Conservation (phyloP, 352 stramenopile genomes). For the Phytophthora citrophthora region DNA sequence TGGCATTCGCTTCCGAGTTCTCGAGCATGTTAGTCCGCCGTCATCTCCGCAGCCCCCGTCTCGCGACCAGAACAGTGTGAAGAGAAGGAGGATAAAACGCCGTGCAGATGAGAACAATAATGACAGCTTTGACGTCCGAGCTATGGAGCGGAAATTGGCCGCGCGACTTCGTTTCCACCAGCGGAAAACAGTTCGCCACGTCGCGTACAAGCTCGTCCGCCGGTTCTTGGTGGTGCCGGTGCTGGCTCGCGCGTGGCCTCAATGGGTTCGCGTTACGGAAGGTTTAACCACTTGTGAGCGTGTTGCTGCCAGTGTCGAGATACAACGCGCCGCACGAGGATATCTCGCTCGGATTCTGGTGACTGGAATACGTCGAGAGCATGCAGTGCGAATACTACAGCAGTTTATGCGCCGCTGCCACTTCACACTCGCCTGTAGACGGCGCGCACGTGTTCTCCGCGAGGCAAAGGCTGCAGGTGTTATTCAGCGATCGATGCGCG, state of each 20-base stretch:
- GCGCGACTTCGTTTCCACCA: slow-evolving; percentile 47
- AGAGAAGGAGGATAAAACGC: slow-evolving; percentile 14
- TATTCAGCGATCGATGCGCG: slow-evolving; percentile 43
- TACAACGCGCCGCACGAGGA: slow-evolving; percentile 51
- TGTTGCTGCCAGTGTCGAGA: slow-evolving; percentile 36
- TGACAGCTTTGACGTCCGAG: slow-evolving; percentile 53
- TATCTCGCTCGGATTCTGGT: slow-evolving; percentile 15
- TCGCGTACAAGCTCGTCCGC: slow-evolving; percentile 46
- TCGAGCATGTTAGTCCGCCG: slow-evolving; percentile 52
- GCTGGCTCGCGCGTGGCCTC: slow-evolving; percentile 39
- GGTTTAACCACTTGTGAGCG: slow-evolving; percentile 27
- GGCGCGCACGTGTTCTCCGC: slow-evolving; percentile 14
- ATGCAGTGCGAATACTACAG: slow-evolving; percentile 37
- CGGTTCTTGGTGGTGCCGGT: slow-evolving; percentile 43
- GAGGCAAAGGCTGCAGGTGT: slow-evolving; percentile 23
- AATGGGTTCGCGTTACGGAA: slow-evolving; percentile 31
- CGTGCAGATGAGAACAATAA: slow-evolving; percentile 9
- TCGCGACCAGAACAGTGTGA: slow-evolving; percentile 6
- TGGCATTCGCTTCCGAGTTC: slow-evolving; percentile 58
- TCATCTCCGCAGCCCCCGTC: slow-evolving; percentile 3
- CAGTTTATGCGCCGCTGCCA: slow-evolving; percentile 40
- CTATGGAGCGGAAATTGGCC: slow-evolving; percentile 56
- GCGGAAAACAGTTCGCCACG: slow-evolving; percentile 31
- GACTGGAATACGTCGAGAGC: slow-evolving; percentile 25
- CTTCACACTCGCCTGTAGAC: slow-evolving; percentile 21